These are phyloP conservation scores for Salix udensis DNA, from an alignment of 345 rosid species.

Conservation along the genomic window DNA sequence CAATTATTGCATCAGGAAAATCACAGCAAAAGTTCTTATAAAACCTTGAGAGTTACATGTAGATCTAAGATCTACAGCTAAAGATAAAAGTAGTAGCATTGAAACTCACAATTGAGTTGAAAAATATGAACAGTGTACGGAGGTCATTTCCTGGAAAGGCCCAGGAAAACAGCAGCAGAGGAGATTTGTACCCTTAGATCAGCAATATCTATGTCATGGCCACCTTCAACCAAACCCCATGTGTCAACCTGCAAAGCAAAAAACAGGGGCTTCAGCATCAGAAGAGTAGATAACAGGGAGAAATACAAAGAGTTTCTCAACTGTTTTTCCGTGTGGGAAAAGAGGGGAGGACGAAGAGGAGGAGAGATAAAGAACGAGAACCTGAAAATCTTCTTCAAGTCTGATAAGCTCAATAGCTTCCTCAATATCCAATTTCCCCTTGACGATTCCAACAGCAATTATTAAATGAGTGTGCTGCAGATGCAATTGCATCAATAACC, in stretches of 20 bases:
- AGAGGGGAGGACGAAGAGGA: not conserved
- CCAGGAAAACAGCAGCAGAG: constrained; percentile 80
- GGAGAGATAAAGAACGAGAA: constrained; percentile 7
- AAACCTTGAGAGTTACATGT: not conserved
- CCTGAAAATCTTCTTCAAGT: constrained; percentile 98
- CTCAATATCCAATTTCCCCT: constrained; percentile 73
- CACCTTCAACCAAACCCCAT: constrained; percentile 99
- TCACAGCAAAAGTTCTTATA: not conserved
- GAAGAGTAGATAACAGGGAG: not conserved
- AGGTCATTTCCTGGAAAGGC: constrained; percentile 48
- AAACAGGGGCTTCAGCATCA: constrained; percentile 1
- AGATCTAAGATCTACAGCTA: not conserved
- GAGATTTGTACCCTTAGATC: constrained; percentile 90
- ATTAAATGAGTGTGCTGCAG: constrained; percentile 79
- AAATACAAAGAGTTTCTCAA: not conserved
- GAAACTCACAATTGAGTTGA: not conserved
- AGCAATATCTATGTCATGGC: constrained; percentile 88
- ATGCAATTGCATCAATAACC: constrained; percentile 78
- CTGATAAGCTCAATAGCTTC: constrained; percentile 82
- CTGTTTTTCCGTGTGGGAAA: not conserved
- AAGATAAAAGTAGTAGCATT: not conserved
- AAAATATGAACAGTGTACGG: not conserved
- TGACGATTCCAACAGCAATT: constrained; percentile 60
- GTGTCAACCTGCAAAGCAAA: constrained; percentile 55
- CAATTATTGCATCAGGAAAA: no score